Evolutionary conservation across 805 yeast genomes (phyloP).

Genomic region (Maudiozyma barnettii): DNA sequence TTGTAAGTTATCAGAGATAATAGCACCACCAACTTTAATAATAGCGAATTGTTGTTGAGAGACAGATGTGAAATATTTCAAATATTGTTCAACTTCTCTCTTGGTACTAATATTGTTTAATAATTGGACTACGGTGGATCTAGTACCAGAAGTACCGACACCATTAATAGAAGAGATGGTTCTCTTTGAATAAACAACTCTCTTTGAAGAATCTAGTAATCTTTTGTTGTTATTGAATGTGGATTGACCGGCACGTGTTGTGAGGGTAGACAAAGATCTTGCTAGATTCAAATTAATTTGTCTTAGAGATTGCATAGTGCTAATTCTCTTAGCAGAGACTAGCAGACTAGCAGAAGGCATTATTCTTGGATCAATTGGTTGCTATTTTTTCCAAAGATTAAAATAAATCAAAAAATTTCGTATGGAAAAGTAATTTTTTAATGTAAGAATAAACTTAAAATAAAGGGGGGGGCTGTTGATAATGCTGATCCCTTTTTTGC

Average conservation of each 20-base stretch:
- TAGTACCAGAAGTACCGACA: slow-evolving; percentile 38
- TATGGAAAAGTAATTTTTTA: no score
- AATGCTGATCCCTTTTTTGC: no score
- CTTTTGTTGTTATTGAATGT: slow-evolving; percentile 6
- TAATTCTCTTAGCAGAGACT: slow-evolving; percentile 21
- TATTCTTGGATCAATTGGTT: background rate
- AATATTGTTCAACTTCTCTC: slow-evolving; percentile 95
- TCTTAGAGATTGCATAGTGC: slow-evolving; percentile 3
- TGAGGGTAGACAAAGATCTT: slow-evolving; percentile 7
- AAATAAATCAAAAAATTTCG: no score
- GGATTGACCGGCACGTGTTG: slow-evolving; percentile 9
- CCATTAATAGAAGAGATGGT: slow-evolving; percentile 18
- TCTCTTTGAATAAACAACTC: slow-evolving; percentile 24
- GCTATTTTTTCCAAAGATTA: no score
- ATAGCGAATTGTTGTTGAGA: slow-evolving; percentile 96
- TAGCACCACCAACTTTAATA: slow-evolving; percentile 98
- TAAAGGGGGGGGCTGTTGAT: no score
- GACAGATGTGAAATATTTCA: slow-evolving; percentile 92
- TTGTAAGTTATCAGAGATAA: slow-evolving; percentile 86
- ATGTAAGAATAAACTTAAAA: no score
- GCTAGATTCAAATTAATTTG: slow-evolving; percentile 1
- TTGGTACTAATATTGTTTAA: slow-evolving; percentile 94
- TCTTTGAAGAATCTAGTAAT: slow-evolving; percentile 5
- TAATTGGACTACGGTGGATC: slow-evolving; percentile 92
- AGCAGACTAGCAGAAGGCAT: slow-evolving; percentile 25